A percentile compares a stretch with the other conserved stretches of the same genome.
Conservation (phyloP, 1,139 yeast species). For the Debaryomyces nepalensis region DNA sequence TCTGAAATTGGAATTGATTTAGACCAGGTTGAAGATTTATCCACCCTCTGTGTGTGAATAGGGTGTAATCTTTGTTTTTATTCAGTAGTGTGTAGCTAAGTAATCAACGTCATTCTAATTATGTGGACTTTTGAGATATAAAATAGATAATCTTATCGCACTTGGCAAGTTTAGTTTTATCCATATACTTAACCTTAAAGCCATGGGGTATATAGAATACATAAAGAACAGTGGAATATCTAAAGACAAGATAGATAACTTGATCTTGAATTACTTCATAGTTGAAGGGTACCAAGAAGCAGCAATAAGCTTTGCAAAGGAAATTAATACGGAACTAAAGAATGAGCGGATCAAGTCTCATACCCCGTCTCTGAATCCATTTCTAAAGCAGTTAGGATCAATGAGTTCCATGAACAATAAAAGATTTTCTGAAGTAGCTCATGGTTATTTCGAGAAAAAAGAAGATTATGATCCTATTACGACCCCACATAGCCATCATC, state of each 20-base stretch:
- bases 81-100: not conserved
- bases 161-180: not conserved
- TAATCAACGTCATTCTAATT: not conserved
- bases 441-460: conserved; percentile 19
- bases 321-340: conserved; percentile 30
- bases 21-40: conserved; percentile 12
- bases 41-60: conserved; percentile 1
- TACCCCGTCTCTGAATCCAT: conserved; percentile 9
- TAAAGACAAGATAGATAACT: conserved; percentile 45
- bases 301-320: conserved; percentile 53
- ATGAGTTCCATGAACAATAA: conserved; percentile 19
- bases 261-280: conserved; percentile 58
- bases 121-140: not conserved
- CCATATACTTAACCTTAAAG: not conserved
- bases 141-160: conserved; percentile 9
- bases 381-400: conserved; percentile 11
- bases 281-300: conserved; percentile 64
- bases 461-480: conserved; percentile 2
- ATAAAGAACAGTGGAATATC: conserved; percentile 17
- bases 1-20: conserved; percentile 15
- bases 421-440: conserved; percentile 23
- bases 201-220: conserved; percentile 9
- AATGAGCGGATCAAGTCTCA: conserved; percentile 9
- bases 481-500: conserved; percentile 1
- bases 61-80: not conserved